Evolutionary conservation across 345 rosid species (phyloP).

Genomic region (Iberis pinnata): DNA sequence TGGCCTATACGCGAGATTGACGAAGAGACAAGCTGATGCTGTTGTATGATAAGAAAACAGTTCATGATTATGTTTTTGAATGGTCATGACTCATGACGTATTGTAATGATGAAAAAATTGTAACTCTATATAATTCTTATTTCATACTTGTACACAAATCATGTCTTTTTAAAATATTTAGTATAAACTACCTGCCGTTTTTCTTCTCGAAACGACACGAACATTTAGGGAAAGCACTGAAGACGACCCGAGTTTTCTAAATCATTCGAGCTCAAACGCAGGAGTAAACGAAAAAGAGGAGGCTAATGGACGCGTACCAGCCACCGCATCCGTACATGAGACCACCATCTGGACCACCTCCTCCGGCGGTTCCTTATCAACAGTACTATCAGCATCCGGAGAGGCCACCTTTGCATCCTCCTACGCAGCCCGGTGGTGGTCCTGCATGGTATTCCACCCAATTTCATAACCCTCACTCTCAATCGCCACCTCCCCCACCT

Average conservation of each 20-base stretch:
- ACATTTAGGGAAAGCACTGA: background rate
- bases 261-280: conserved; percentile 10
- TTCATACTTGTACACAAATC: background rate
- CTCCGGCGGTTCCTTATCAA: conserved; percentile 41
- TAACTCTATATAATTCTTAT: background rate
- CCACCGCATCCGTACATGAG: conserved; percentile 43
- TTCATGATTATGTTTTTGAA: conserved; percentile 31
- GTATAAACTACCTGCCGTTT: conserved; percentile 14
- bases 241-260: conserved; percentile 9
- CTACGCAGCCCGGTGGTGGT: conserved; percentile 24
- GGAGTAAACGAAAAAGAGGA: background rate
- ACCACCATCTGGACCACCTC: conserved; percentile 41
- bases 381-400: conserved; percentile 27
- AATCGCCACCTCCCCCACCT: conserved; percentile 53
- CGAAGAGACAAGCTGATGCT: conserved; percentile 83
- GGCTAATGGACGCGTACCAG: conserved; percentile 49
- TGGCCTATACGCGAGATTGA: conserved; percentile 75
- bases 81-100: conserved; percentile 16
- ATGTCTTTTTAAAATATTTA: background rate
- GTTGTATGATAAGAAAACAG: conserved; percentile 44
- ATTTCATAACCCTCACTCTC: conserved; percentile 46
- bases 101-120: conserved; percentile 11
- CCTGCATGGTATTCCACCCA: conserved; percentile 49
- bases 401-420: conserved; percentile 36
- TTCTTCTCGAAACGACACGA: background rate